Evolutionary conservation across 148 eudicot species (phyloP).

Genomic region (Amaranthus hypochondriacus): DNA sequence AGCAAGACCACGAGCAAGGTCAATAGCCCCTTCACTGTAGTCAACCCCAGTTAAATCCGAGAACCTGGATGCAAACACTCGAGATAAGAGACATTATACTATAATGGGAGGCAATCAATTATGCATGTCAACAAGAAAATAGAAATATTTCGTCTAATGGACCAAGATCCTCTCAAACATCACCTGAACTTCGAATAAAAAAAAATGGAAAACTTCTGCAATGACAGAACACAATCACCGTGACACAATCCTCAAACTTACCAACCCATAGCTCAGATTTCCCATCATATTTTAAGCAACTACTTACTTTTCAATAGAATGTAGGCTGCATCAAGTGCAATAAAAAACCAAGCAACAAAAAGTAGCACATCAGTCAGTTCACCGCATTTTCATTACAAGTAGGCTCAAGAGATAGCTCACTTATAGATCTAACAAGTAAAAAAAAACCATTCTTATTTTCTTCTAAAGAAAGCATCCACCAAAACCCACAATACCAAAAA

Average conservation of each 20-base stretch:
- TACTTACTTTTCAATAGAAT: background rate
- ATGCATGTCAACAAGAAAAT: background rate
- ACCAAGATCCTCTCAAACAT: constrained; percentile 4
- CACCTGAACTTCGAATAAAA: background rate
- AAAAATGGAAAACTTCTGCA: background rate
- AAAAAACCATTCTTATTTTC: background rate
- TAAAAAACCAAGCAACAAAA: background rate
- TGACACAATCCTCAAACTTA: background rate
- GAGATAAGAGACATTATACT: background rate
- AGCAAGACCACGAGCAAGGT: constrained; percentile 91
- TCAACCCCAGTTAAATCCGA: constrained; percentile 89
- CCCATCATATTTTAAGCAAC: background rate
- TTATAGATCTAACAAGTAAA: background rate
- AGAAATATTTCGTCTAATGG: background rate
- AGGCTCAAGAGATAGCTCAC: background rate
- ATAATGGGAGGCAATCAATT: constrained; percentile 3
- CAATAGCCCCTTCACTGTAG: constrained; percentile 92
- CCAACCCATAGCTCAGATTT: background rate
- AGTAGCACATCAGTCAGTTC: background rate
- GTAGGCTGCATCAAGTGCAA: background rate
- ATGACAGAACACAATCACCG: background rate
- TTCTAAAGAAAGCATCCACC: background rate
- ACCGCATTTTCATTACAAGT: background rate
- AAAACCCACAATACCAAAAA: background rate
- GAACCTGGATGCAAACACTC: constrained; percentile 51